phyloP scores from a whole-genome alignment of 2,329 filamentous ascomycete species.

The Pleurostoma richardsiae region DNA sequence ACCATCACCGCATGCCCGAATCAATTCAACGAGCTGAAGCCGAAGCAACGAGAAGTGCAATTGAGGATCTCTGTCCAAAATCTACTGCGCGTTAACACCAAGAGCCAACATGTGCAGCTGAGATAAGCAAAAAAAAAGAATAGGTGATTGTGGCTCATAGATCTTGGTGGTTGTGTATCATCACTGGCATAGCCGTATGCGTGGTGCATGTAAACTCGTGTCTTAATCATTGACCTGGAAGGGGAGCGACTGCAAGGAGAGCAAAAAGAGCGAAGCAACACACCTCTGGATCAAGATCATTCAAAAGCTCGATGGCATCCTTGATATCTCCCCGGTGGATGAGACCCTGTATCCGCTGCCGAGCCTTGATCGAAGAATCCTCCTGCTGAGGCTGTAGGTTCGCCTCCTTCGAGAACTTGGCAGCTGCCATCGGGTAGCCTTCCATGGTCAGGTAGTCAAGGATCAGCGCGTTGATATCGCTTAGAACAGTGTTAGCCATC shows the following conservation, averaged over 20 bases:
- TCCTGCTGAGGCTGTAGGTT: constrained; percentile 75
- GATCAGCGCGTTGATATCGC: constrained; percentile 91
- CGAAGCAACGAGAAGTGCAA: constrained; percentile 88
- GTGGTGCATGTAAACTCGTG: constrained; percentile 98
- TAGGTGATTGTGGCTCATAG: constrained; percentile 56
- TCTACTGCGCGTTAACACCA: constrained; percentile 44
- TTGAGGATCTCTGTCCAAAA: constrained; percentile 75
- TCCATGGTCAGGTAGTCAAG: constrained; percentile 97
- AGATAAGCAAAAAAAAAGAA: background rate
- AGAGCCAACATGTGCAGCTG: background rate
- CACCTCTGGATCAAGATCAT: constrained; percentile 89
- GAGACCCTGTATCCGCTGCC: constrained; percentile 77
- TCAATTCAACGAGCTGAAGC: constrained; percentile 90
- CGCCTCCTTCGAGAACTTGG: constrained; percentile 90
- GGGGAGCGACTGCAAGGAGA: constrained; percentile 1
- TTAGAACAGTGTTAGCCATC: constrained; percentile 30
- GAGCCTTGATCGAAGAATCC: constrained; percentile 65
- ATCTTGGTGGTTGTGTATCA: constrained; percentile 71
- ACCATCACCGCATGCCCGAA: constrained; percentile 67
- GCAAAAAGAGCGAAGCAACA: constrained; percentile 3
- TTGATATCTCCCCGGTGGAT: constrained; percentile 86
- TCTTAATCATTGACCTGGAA: constrained; percentile 80
- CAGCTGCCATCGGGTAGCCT: constrained; percentile 87
- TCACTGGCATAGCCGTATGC: constrained; percentile 90
- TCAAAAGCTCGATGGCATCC: constrained; percentile 78